Conservation (phyloP, 2,329 filamentous ascomycete genomes). For the Tolypocladium endophyticum region DNA sequence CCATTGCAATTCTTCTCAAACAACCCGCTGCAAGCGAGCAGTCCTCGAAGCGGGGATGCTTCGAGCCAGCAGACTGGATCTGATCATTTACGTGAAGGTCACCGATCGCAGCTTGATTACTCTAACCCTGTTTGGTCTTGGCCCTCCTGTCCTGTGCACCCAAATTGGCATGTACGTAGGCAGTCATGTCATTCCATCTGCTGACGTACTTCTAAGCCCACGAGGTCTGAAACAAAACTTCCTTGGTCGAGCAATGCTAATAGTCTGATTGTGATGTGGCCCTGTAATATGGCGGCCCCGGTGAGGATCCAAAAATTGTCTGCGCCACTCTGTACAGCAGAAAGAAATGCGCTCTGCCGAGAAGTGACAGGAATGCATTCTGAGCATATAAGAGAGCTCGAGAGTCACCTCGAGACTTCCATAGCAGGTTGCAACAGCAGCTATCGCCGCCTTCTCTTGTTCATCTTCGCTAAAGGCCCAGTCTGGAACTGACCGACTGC, state of each 20-base stretch:
- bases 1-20: not conserved
- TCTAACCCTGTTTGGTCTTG: not conserved
- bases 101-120: not conserved
- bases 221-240: not conserved
- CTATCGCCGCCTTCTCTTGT: not conserved
- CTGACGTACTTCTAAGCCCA: not conserved
- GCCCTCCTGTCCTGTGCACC: not conserved
- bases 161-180: not conserved
- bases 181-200: not conserved
- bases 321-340: not conserved
- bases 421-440: not conserved
- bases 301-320: not conserved
- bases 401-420: not conserved
- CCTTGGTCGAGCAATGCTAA: not conserved
- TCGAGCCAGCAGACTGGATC: not conserved
- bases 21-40: not conserved
- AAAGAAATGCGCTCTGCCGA: not conserved
- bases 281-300: not conserved
- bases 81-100: not conserved
- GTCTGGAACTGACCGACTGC: not conserved
- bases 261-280: not conserved
- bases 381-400: not conserved
- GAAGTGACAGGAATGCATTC: too few species aligned
- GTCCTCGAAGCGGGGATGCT: not conserved
- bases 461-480: not conserved